These are phyloP conservation scores for Bryum argenteum DNA, from an alignment of 225 moss, liverwort and hornwort species.

Conservation along the genomic window DNA sequence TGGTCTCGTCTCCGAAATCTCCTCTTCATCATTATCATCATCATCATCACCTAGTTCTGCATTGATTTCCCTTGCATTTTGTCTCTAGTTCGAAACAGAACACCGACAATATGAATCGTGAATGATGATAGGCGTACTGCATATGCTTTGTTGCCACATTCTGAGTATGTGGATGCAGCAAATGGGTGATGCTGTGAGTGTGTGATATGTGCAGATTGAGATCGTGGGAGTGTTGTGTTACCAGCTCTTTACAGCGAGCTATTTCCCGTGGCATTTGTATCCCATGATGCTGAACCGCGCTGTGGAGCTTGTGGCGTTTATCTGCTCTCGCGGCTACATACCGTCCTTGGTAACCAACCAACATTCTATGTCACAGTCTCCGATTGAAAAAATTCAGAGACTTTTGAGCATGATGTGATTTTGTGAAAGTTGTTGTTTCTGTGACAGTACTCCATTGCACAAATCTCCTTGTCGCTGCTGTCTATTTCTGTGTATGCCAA, in stretches of 20 bases:
- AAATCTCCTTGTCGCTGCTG: conserved; percentile 57
- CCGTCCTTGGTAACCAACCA: conserved; percentile 48
- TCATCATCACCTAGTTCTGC: too few species aligned
- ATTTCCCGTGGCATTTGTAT: conserved; percentile 68
- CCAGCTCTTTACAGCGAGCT: conserved; percentile 65
- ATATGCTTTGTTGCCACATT: too few species aligned
- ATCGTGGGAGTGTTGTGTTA: conserved; percentile 67
- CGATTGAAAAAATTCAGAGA: neutral
- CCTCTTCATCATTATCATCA: too few species aligned
- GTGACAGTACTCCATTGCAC: conserved; percentile 60
- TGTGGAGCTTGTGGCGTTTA: conserved; percentile 69
- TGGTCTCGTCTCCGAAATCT: conserved; percentile 28
- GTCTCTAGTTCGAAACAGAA: neutral
- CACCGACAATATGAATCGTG: too few species aligned
- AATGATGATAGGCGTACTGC: too few species aligned
- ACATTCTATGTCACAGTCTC: too few species aligned
- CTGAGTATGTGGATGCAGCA: too few species aligned
- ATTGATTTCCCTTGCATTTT: neutral
- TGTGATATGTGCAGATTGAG: conserved; percentile 51
- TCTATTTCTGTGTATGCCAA: conserved; percentile 66
- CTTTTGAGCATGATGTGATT: neutral
- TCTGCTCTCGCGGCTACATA: conserved; percentile 65
- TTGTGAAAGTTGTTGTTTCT: neutral
- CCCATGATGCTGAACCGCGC: conserved; percentile 75
- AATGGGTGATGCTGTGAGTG: neutral